Evolutionary conservation across 305 asterid species (phyloP), one percentile per base, ranked within the genome.

Genomic region (Solanum hybrid): DNA sequence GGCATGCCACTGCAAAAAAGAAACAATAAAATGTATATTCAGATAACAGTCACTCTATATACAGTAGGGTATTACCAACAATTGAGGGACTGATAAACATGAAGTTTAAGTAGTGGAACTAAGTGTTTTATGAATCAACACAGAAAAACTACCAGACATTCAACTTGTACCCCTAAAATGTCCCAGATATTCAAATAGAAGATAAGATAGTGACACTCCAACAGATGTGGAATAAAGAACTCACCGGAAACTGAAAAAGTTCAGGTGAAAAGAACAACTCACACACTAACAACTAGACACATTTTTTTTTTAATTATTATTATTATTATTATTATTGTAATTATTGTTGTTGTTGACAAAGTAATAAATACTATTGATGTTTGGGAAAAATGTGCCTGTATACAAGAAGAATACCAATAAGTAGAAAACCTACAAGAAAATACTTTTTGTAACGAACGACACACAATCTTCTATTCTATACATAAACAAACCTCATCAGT

Each of bases 1-100:
- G 99, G 99, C 99, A 97, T 97, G 89, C 99, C 99, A 93, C 99
- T 97, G 97, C 93, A 93, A 92, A 36, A 87, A 91, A 87, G 86
- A 75, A 90, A 64, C 90, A 91, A 31, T 2, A 31, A 31, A 14
- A 10, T 17, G n/a, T 56, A 31, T 11, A 56, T 29, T 84, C 46
- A 85, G 22, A 85, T 85, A 85, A 56, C 40, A 82, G 40, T 17
- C 38, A 10, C 87, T 42, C 72, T 8, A 42, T 29, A 29, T 29
- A 82, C 40, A 82, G 40, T 17, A 82, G 29, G 87, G 16, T 29
- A 29, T 29, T 42, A 46, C 73, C 40, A 82, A 27, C 72, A 46
- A 82, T 10, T 34, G 27, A 56, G 22, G 42, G 46, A 31, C 76
- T 20, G 31, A 85, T 64, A 37, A 85, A 22, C 87, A 85, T 85